These are phyloP conservation scores for Aspergillus arachidicola DNA, from an alignment of 2,329 filamentous ascomycete genomes.

Conservation along the genomic window DNA sequence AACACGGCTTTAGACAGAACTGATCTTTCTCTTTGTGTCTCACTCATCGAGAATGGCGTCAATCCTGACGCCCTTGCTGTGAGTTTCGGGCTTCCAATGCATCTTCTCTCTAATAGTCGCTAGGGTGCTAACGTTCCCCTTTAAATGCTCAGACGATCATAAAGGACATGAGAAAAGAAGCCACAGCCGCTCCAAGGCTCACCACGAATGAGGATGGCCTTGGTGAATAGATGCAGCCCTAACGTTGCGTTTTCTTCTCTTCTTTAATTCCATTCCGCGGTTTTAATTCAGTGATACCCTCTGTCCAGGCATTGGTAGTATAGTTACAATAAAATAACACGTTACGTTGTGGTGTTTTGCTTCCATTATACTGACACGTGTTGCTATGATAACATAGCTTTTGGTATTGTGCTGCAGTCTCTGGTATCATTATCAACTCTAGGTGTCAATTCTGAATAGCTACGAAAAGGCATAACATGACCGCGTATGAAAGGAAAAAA, in stretches of 20 bases:
- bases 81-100: conserved; percentile 42
- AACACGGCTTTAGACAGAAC: conserved; percentile 92
- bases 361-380: neutral
- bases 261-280: neutral
- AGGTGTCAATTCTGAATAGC: conserved; percentile 10
- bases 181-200: conserved; percentile 30
- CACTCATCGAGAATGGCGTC: conserved; percentile 94
- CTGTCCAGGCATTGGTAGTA: neutral
- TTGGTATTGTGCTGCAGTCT: conserved; percentile 13
- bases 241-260: neutral
- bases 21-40: conserved; percentile 91
- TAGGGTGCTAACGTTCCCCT: conserved; percentile 10
- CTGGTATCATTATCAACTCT: conserved; percentile 27
- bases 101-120: neutral
- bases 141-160: conserved; percentile 44
- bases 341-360: neutral
- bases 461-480: conserved; percentile 3
- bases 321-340: neutral
- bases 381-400: neutral
- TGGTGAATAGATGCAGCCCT: conserved; percentile 15
- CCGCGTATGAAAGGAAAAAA: neutral
- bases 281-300: neutral
- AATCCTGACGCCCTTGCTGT: conserved; percentile 95
- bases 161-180: conserved; percentile 48
- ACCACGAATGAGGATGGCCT: conserved; percentile 23